Conservation (phyloP, 495 filamentous ascomycete species). For the Hyaloscypha finlandica region DNA sequence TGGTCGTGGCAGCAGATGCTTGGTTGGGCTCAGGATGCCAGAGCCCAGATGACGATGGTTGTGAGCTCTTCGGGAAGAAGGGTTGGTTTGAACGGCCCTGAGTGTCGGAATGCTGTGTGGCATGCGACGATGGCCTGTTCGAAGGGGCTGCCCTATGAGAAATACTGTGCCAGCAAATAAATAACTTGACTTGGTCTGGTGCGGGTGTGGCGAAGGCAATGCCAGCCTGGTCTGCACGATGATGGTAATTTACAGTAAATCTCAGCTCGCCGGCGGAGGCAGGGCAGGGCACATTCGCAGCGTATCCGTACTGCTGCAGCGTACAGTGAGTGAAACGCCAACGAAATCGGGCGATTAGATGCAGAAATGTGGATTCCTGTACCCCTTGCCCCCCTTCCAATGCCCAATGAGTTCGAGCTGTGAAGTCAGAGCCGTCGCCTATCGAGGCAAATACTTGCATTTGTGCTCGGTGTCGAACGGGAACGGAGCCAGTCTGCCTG, state of each 20-base stretch:
- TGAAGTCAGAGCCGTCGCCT: not conserved
- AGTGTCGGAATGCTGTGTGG: no score
- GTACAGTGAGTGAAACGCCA: not conserved
- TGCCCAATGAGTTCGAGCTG: not conserved
- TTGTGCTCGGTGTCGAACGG: no score
- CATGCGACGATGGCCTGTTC: no score
- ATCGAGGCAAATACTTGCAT: constrained; percentile 1
- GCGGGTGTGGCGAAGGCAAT: not conserved
- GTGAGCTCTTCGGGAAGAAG: not conserved
- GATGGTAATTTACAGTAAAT: not conserved
- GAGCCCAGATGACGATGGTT: not conserved
- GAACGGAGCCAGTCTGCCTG: not conserved
- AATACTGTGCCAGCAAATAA: no score
- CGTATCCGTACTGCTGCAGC: not conserved
- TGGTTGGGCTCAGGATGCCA: not conserved
- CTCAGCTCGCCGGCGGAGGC: not conserved
- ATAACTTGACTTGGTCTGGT: not conserved
- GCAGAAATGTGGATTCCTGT: not conserved
- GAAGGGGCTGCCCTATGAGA: no score
- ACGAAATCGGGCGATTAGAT: not conserved
- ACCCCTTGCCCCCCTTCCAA: not conserved
- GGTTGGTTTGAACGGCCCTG: no score
- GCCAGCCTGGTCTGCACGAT: not conserved
- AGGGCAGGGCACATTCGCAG: not conserved
- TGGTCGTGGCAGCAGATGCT: constrained; percentile 3